Conservation (phyloP, 116 monocot species). For the Posidonia oceanica region DNA sequence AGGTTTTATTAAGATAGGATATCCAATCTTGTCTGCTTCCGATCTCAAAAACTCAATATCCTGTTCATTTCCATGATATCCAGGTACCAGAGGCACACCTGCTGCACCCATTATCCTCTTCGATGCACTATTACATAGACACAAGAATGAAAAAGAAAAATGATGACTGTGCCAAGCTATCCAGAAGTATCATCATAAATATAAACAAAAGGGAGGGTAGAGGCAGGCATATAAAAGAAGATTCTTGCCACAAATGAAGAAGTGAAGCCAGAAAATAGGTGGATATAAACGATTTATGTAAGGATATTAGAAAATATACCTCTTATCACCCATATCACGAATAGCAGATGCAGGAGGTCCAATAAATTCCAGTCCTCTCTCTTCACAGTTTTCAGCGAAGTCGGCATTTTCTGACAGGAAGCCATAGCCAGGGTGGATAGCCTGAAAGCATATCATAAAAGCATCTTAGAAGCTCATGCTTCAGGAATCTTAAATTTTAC, state of each 20-base stretch:
- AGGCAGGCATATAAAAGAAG: too few species aligned
- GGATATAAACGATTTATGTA: neutral
- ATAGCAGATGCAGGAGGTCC: slow-evolving; percentile 98
- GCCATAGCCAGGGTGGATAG: slow-evolving; percentile 96
- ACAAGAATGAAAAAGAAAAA: neutral
- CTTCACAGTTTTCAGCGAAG: slow-evolving; percentile 89
- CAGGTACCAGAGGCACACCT: slow-evolving; percentile 95
- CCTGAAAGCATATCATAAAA: slow-evolving; percentile 17
- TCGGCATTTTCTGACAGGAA: slow-evolving; percentile 96
- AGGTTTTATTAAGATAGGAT: slow-evolving; percentile 91
- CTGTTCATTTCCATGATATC: slow-evolving; percentile 84
- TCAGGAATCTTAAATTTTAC: too few species aligned
- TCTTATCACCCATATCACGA: slow-evolving; percentile 97
- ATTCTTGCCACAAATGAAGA: neutral
- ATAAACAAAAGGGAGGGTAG: too few species aligned
- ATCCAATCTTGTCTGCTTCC: slow-evolving; percentile 93
- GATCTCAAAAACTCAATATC: slow-evolving; percentile 65
- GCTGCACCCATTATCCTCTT: slow-evolving; percentile 97
- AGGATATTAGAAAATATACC: slow-evolving; percentile 23
- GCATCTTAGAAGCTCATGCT: neutral
- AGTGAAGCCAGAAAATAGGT: neutral
- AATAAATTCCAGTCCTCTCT: slow-evolving; percentile 77
- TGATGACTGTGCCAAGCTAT: neutral
- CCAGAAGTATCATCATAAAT: neutral
- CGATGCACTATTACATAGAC: slow-evolving; percentile 49